Evolutionary conservation across 2,329 filamentous ascomycete genomes (phyloP).

Genomic region (Pezicula carpinea): DNA sequence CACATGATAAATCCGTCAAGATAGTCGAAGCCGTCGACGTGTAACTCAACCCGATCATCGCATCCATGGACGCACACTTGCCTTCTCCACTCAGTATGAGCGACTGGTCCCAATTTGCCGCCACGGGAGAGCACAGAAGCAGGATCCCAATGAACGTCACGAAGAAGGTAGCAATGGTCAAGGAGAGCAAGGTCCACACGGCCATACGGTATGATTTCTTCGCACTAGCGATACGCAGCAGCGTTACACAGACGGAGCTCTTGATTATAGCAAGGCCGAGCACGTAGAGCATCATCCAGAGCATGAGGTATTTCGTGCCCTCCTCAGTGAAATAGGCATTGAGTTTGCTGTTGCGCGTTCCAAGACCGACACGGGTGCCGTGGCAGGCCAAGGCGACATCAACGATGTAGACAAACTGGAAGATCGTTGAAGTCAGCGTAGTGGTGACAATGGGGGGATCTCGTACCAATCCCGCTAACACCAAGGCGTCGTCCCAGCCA

Average conservation of each 20-base stretch:
- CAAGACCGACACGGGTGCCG: conserved; percentile 16
- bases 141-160: conserved; percentile 15
- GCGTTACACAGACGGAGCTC: conserved; percentile 18
- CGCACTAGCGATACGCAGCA: conserved; percentile 13
- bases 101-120: conserved; percentile 14
- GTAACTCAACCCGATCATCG: conserved; percentile 21
- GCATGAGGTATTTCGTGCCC: conserved; percentile 16
- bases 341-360: conserved; percentile 10
- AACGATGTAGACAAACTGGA: not conserved
- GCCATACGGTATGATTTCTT: conserved; percentile 1
- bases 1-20: conserved; percentile 29
- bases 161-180: conserved; percentile 11
- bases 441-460: not conserved
- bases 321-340: conserved; percentile 11
- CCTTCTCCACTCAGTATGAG: conserved; percentile 10
- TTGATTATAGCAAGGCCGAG: conserved; percentile 16
- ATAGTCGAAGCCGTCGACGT: conserved; percentile 30
- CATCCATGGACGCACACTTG: conserved; percentile 9
- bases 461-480: not conserved
- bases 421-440: not conserved
- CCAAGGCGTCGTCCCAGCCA: not conserved
- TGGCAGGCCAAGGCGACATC: conserved; percentile 16
- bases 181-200: conserved; percentile 1
- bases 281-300: conserved; percentile 21
- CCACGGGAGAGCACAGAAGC: conserved; percentile 14